Percentiles rank a stretch among this genome's conserved stretches.
Conservation (phyloP, 768 basidiomycete genomes). For the Naganishia vaughanmartiniae region DNA sequence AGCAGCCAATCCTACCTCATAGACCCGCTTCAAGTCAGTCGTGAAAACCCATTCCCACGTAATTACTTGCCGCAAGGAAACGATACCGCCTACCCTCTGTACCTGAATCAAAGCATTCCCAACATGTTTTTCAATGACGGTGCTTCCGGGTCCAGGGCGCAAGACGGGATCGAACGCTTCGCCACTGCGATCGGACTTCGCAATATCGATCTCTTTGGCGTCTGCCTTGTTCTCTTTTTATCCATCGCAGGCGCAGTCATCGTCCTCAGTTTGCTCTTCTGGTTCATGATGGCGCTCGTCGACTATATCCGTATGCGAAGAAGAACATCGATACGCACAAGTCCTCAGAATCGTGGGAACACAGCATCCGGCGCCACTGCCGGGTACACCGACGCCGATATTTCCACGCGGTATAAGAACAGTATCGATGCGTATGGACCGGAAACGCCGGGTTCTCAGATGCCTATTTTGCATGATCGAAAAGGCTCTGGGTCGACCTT, state of each 20-base stretch:
- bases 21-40: slow-evolving; percentile 55
- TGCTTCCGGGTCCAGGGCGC: slow-evolving; percentile 55
- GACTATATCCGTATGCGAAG: slow-evolving; percentile 41
- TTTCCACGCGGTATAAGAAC: slow-evolving; percentile 15
- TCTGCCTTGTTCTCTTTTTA: slow-evolving; percentile 79
- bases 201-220: slow-evolving; percentile 75
- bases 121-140: slow-evolving; percentile 73
- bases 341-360: neutral
- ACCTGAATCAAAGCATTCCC: slow-evolving; percentile 64
- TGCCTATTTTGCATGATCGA: slow-evolving; percentile 15
- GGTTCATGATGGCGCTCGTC: slow-evolving; percentile 63
- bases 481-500: slow-evolving; percentile 14
- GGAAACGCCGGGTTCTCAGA: slow-evolving; percentile 22
- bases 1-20: slow-evolving; percentile 67
- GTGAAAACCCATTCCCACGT: slow-evolving; percentile 6
- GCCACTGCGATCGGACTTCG: slow-evolving; percentile 79
- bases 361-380: neutral
- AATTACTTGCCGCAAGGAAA: slow-evolving; percentile 68
- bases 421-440: slow-evolving; percentile 20
- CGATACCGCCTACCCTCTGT: slow-evolving; percentile 71
- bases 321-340: slow-evolving; percentile 3
- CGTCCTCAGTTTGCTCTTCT: slow-evolving; percentile 66
- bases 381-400: slow-evolving; percentile 16
- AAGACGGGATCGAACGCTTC: slow-evolving; percentile 72
- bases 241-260: slow-evolving; percentile 71